phyloP scores from a whole-genome alignment of 352 stramenopile species.

The Pythium rhizo-oryzae region DNA sequence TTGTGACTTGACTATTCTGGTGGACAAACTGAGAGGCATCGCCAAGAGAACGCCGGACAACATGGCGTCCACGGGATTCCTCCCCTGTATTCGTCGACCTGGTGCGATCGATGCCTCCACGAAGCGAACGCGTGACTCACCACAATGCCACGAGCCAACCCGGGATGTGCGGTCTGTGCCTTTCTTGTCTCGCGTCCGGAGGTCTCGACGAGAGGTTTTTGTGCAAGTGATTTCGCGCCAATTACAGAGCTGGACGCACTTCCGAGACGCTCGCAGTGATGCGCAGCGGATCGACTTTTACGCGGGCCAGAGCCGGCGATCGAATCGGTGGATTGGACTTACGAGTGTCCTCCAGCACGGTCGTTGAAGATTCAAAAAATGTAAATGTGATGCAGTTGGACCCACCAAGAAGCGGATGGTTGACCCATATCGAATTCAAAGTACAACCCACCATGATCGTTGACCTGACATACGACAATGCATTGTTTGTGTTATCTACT shows the following conservation, averaged over 20 bases:
- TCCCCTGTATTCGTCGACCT: background rate
- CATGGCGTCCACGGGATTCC: background rate
- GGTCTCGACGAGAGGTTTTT: slow-evolving; percentile 2
- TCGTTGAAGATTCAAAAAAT: too few species aligned
- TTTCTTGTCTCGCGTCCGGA: background rate
- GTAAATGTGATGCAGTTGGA: too few species aligned
- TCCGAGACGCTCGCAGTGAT: background rate
- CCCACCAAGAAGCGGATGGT: too few species aligned
- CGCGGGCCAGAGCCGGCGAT: slow-evolving; percentile 2
- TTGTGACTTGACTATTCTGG: slow-evolving; percentile 12
- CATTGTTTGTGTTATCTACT: too few species aligned
- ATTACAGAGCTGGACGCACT: slow-evolving; percentile 3
- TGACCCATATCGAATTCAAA: too few species aligned
- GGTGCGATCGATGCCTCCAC: background rate
- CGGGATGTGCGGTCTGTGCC: too few species aligned
- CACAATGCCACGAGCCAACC: too few species aligned
- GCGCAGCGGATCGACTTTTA: slow-evolving; percentile 1
- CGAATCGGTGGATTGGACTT: slow-evolving; percentile 9
- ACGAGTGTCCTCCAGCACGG: background rate
- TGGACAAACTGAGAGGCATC: slow-evolving; percentile 14
- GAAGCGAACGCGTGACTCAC: background rate
- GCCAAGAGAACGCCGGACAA: background rate
- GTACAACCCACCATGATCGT: too few species aligned
- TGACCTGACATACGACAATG: too few species aligned
- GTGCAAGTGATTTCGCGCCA: background rate